Percentiles rank a stretch among this genome's conserved stretches.
Conservation (phyloP, 2,329 filamentous ascomycete genomes). For the Curvularia sp. region DNA sequence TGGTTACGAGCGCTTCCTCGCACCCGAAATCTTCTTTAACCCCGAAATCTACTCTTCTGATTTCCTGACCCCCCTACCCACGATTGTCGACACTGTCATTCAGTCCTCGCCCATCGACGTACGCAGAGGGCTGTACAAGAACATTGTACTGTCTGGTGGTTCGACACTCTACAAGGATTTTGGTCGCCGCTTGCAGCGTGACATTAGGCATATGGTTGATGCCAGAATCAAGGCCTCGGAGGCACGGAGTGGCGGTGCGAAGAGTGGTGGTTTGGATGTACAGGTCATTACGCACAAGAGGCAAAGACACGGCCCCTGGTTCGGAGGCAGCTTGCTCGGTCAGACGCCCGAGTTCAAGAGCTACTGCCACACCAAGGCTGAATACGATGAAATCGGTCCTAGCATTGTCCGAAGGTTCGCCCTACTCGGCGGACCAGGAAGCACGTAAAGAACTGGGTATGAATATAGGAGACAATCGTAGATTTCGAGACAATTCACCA, state of each 20-base stretch:
- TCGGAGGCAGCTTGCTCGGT: slow-evolving; percentile 92
- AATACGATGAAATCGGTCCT: slow-evolving; percentile 92
- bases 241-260: slow-evolving; percentile 86
- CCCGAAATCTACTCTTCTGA: slow-evolving; percentile 99
- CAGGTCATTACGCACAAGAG: slow-evolving; percentile 98
- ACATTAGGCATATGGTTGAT: slow-evolving; percentile 96
- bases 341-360: slow-evolving; percentile 98
- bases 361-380: slow-evolving; percentile 83
- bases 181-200: slow-evolving; percentile 90
- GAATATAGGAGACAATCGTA: slow-evolving; percentile 1
- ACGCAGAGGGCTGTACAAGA: slow-evolving; percentile 96
- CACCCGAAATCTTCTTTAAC: slow-evolving; percentile 99
- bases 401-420: slow-evolving; percentile 96
- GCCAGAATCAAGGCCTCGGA: slow-evolving; percentile 92
- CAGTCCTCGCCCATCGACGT: slow-evolving; percentile 98
- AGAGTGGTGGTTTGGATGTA: slow-evolving; percentile 92
- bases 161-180: slow-evolving; percentile 99
- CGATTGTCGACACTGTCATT: slow-evolving; percentile 94
- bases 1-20: slow-evolving; percentile 96
- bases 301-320: slow-evolving; percentile 97
- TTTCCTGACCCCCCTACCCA: slow-evolving; percentile 93
- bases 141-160: slow-evolving; percentile 96
- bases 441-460: slow-evolving; percentile 60
- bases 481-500: slow-evolving; percentile 17
- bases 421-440: slow-evolving; percentile 87